Conservation (phyloP, 2,329 filamentous ascomycete genomes). For the Sclerotinia glacialis region DNA sequence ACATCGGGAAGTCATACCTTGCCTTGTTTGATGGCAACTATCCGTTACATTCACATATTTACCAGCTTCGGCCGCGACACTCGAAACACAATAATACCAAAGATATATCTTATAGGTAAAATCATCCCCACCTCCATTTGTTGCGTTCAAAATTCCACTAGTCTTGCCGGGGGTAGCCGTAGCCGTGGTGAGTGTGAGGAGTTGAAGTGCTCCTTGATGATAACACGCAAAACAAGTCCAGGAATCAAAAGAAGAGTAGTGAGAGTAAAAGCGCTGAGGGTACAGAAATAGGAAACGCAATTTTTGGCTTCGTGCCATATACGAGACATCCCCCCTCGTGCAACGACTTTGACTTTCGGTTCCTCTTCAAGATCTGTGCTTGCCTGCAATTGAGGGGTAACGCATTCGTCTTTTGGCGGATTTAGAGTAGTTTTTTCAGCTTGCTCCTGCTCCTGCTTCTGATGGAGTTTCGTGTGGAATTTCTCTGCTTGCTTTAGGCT, state of each 20-base stretch:
- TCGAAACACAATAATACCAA: background rate
- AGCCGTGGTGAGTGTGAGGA: background rate
- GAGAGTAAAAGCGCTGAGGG: background rate
- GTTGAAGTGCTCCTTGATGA: background rate
- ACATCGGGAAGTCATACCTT: background rate
- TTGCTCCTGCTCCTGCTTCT: background rate
- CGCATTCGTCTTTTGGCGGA: background rate
- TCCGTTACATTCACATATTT: background rate
- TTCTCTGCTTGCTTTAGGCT: too few relatives aligned
- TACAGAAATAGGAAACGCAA: background rate
- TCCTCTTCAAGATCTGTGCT: background rate
- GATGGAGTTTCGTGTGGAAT: background rate
- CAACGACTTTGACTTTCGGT: background rate
- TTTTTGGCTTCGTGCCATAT: background rate
- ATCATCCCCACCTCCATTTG: background rate
- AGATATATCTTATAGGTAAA: slow-evolving; percentile 2
- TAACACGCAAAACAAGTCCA: background rate
- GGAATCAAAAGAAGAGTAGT: background rate
- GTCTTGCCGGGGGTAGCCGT: background rate
- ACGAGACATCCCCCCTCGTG: background rate
- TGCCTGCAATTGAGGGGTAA: background rate
- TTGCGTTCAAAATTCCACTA: background rate
- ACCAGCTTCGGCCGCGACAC: background rate
- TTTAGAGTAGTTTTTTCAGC: background rate
- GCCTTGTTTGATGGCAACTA: background rate